Base-by-base conservation (phyloP, 164 flowering plant species). In the Magnolia changhungtana region DNA sequence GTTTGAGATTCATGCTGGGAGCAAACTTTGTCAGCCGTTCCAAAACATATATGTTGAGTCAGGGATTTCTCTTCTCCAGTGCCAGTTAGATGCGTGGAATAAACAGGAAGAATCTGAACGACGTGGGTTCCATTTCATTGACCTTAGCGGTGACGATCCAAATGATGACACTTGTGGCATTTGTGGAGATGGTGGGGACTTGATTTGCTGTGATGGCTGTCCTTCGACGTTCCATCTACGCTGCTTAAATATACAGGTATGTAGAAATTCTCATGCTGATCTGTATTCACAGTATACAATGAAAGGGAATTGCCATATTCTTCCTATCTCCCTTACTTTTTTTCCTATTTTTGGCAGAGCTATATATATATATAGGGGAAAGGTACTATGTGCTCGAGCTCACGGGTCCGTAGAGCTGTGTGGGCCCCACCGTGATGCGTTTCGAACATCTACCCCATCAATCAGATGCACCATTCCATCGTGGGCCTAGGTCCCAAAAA, bases 151-250 rank as follows among this genome's bases (percentile, higher is more conserved):
- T 65, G 93, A 89, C 83, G 99, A 94, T 81, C 97, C 97, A n/a
- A 89, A 96, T 87, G 99, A 96, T 85, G 99, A 96, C 81, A 92
- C 99, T 59, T 96, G 99, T 87, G 94, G 93, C 72, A 80, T 90
- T 19, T 96, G 99, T 82, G 98, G 95, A 67, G 99, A 96, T 90
- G 99, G 99, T 65, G 99, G 99, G 67, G 91, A 93, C 80, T 83
- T 94, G 85, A 93, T 96, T 68, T 96, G 99, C 79, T 96, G 99
- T 85, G 99, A 96, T 87, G 86, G 99, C 71, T 96, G 99, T 78
- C 98, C 99, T 63, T 96, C 99, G 67, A 93, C 99, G 19, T 96
- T 89, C 80, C 99, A 96, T 80, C 95, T 82, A 83, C 87, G 82
- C 84, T 96, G 99, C 88, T 86, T 96, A 74, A 91, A 76, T 75